phyloP scores from a whole-genome alignment of 108 stramenopile species.

The Mediolabrus comicus region DNA sequence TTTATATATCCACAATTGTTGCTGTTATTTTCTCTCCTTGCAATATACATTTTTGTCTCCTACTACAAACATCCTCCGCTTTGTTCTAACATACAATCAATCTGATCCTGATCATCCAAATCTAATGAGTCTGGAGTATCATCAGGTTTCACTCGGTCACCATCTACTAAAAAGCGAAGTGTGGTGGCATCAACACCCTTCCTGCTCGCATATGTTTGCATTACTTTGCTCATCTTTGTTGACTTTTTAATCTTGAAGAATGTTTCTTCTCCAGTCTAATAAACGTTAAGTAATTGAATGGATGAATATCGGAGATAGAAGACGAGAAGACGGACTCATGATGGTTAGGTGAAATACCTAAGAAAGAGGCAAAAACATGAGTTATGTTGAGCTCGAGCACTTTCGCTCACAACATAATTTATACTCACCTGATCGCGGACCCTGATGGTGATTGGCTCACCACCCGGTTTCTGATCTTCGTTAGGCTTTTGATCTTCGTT shows the following conservation, averaged over 20 bases:
- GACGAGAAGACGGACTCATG: too few relatives aligned
- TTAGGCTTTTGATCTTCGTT: conserved; percentile 12
- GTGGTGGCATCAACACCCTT: conserved; percentile 77
- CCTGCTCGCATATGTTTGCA: conserved; percentile 86
- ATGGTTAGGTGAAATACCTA: too few relatives aligned
- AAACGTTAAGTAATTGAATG: background rate
- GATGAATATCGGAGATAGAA: background rate
- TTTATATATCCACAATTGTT: too few relatives aligned
- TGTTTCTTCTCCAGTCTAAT: conserved; percentile 90
- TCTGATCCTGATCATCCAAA: conserved; percentile 95
- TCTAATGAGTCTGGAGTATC: conserved; percentile 87
- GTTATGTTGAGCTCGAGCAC: background rate
- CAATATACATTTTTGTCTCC: too few relatives aligned
- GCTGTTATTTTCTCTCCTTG: too few relatives aligned
- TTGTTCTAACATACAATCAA: conserved; percentile 93
- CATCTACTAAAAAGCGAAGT: conserved; percentile 93
- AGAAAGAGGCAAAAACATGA: too few relatives aligned
- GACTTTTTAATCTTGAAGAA: conserved; percentile 97
- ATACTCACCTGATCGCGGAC: conserved; percentile 85
- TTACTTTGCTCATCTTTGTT: conserved; percentile 95
- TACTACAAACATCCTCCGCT: conserved; percentile 54
- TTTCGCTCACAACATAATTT: background rate
- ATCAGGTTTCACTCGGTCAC: conserved; percentile 83
- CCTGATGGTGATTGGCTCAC: conserved; percentile 75
- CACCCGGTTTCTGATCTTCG: conserved; percentile 38